Evolutionary conservation across 2,329 filamentous ascomycete species (phyloP).

Genomic region (Cladophialophora psammophila): DNA sequence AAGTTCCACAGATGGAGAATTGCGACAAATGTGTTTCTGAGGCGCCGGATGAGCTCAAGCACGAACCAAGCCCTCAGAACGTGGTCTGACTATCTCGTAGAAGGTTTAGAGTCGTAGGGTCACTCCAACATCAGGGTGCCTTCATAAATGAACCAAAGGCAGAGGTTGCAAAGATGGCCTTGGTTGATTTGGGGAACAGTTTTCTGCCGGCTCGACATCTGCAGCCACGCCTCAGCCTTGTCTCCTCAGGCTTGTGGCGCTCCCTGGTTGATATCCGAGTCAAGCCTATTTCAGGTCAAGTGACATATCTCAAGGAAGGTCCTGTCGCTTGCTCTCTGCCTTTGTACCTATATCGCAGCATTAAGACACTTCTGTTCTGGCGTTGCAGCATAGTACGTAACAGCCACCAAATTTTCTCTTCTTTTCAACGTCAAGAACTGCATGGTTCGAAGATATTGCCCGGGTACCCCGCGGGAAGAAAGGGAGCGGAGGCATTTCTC

Average conservation of each 20-base stretch:
- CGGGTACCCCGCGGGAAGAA: no score
- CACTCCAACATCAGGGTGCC: not conserved
- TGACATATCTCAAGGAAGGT: constrained; percentile 21
- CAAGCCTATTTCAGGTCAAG: not conserved
- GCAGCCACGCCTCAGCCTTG: not conserved
- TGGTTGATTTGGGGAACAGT: not conserved
- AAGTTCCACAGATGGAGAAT: not conserved
- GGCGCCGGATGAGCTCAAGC: not conserved
- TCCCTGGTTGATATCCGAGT: not conserved
- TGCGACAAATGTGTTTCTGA: not conserved
- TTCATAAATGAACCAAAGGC: not conserved
- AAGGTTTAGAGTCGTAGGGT: not conserved
- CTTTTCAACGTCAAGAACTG: no score
- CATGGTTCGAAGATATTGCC: no score
- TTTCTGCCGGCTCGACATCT: not conserved
- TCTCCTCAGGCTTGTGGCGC: not conserved
- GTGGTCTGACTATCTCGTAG: not conserved
- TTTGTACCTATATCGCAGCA: not conserved
- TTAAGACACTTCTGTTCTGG: constrained; percentile 37
- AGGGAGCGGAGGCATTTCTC: no score
- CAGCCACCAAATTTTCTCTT: no score
- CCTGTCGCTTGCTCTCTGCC: not conserved
- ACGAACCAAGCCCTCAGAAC: not conserved
- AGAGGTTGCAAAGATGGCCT: not conserved
- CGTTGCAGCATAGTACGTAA: constrained; percentile 31